Evolutionary conservation across 441 rosid genomes (phyloP).

Genomic region (Aleurites moluccanus): DNA sequence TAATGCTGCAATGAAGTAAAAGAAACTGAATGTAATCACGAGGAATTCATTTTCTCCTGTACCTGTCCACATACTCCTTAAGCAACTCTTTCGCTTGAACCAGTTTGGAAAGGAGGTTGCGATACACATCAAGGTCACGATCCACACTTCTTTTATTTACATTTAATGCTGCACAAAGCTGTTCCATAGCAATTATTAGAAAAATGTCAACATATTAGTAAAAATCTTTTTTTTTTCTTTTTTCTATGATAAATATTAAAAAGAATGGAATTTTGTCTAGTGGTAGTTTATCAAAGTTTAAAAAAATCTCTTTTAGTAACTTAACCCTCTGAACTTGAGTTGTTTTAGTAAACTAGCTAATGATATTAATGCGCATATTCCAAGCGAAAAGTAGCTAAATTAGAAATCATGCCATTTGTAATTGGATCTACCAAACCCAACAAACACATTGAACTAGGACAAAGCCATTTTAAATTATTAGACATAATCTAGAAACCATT

Average conservation of each 20-base stretch:
- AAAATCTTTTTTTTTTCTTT: background rate
- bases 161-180: constrained; percentile 93
- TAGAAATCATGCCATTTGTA: background rate
- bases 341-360: background rate
- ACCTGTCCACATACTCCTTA: constrained; percentile 93
- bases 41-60: constrained; percentile 19
- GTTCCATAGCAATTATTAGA: constrained; percentile 33
- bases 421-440: background rate
- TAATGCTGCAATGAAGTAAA: background rate
- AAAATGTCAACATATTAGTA: constrained; percentile 18
- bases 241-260: background rate
- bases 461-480: background rate
- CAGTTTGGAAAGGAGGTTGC: constrained; percentile 86
- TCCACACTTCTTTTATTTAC: constrained; percentile 87
- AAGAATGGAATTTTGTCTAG: background rate
- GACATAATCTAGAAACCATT: background rate
- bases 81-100: constrained; percentile 97
- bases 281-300: constrained; percentile 12
- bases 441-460: background rate
- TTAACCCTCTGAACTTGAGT: background rate
- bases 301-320: background rate
- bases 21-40: background rate
- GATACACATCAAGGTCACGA: constrained; percentile 96
- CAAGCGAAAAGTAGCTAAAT: background rate
- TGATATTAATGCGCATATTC: background rate